Percentiles rank a stretch among this genome's conserved stretches.
Conservation (phyloP, 2,329 filamentous ascomycete species). For the Fusarium udum region DNA sequence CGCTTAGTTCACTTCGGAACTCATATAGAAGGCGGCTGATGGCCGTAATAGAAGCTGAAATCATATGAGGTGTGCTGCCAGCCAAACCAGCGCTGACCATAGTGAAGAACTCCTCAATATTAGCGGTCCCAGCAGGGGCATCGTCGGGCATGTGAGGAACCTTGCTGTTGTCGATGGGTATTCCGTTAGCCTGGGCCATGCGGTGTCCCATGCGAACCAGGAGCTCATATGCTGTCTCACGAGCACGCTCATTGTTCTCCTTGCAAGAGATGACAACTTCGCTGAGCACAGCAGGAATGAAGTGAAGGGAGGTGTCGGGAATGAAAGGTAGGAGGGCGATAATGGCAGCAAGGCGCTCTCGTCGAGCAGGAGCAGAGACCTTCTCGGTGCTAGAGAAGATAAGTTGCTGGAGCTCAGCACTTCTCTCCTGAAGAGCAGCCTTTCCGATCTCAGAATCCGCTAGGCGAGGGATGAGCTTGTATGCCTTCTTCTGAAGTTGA, state of each 20-base stretch:
- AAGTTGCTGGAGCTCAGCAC: conserved; percentile 81
- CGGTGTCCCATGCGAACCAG: conserved; percentile 88
- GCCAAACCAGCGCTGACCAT: conserved; percentile 98
- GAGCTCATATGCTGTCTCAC: conserved; percentile 88
- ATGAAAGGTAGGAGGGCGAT: conserved; percentile 82
- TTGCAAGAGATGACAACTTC: conserved; percentile 98
- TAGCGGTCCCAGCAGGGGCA: conserved; percentile 79
- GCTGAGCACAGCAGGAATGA: conserved; percentile 89
- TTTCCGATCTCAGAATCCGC: conserved; percentile 82
- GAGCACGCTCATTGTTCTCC: conserved; percentile 94
- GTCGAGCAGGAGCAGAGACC: conserved; percentile 83
- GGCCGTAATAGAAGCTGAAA: conserved; percentile 95
- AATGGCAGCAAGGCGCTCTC: conserved; percentile 87
- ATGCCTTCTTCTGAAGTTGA: conserved; percentile 98
- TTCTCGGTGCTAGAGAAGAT: conserved; percentile 83
- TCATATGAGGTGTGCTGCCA: conserved; percentile 94
- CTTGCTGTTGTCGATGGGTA: conserved; percentile 83
- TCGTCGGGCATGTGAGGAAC: conserved; percentile 87
- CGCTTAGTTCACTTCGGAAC: conserved; percentile 76
- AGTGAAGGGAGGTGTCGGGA: conserved; percentile 82
- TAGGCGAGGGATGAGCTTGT: conserved; percentile 94
- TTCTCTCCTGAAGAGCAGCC: conserved; percentile 79
- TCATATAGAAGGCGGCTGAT: conserved; percentile 93
- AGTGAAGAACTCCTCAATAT: conserved; percentile 94
- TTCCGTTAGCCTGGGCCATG: conserved; percentile 73